Base-by-base conservation (phyloP, 2,329 filamentous ascomycete genomes). In the Arthrinium phaeospermum region DNA sequence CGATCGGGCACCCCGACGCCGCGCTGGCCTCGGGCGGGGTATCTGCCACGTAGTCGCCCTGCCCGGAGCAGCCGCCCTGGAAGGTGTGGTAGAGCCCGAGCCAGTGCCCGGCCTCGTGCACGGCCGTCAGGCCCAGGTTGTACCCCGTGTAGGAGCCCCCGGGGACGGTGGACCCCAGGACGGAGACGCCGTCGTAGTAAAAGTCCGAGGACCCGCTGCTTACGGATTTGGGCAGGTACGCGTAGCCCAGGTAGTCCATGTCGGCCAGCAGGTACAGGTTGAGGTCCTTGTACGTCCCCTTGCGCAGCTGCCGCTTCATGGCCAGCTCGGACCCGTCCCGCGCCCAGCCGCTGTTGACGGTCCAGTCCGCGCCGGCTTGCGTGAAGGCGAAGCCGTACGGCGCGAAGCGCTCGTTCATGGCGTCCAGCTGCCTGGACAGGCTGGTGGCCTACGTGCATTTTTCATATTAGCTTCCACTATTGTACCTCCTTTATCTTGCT, bases 281-380 rank as follows among this genome's bases (percentile, higher is more conserved):
- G 72, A 85, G 80, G 70, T 79, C 74, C 30, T 73, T 24, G 76
- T 84, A 85, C 71, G 78, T 77, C 57, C 84, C 84, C 76, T 81
- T 78, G 71, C 82, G 82, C 4, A 85, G 83, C 41, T 78, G 72
- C 34, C 74, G 75, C 79, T 84, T 85, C 83, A 85, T 85, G 5
- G 72, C 76, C 71, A 78, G 61, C 51, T 83, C 80, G 12, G 75
- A 72, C 1, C 76, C 75, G 19, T 81, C 83, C 27, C 70, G 73
- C 45, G 83, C 83, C 83, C 84, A 87, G 72, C 75, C 76, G 27
- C 76, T 45, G 79, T 87, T 86, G 77, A 85, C 77, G 47, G 85
- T 84, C 67, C 79, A 81, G 45, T 80, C 80, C 34, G 77, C 83
- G 49, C 79, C 81, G 10, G 81, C 77, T 70, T 85, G 80, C 12